Evolutionary conservation across 169 alveolate species (phyloP).

Genomic region (Eimeria praecox): DNA sequence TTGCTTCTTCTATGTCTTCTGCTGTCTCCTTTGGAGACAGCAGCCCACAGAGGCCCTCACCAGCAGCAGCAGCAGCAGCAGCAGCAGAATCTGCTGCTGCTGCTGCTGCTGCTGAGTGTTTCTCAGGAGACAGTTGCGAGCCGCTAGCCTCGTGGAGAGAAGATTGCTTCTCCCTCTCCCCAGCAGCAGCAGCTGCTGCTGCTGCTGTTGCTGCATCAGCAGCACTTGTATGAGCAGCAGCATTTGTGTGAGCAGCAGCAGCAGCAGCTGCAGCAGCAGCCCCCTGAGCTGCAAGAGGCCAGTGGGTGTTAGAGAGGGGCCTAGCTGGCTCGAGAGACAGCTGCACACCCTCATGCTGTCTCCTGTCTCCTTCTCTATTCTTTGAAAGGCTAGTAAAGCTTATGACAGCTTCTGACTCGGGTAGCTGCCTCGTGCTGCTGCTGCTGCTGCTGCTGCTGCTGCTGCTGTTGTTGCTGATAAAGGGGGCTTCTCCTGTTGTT

Average conservation of each 20-base stretch:
- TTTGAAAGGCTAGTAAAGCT: background rate
- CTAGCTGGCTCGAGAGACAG: background rate
- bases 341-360: background rate
- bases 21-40: background rate
- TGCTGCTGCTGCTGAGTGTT: background rate
- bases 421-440: background rate
- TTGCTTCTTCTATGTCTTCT: background rate
- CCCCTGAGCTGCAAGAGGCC: background rate
- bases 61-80: background rate
- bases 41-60: background rate
- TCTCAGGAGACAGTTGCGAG: background rate
- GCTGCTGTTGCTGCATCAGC: background rate
- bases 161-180: background rate
- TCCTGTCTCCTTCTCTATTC: constrained; percentile 32
- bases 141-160: background rate
- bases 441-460: constrained; percentile 25
- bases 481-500: background rate
- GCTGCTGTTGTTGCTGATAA: constrained; percentile 26
- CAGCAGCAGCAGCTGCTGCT: background rate
- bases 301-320: background rate
- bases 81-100: no score
- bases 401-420: background rate
- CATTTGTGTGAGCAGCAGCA: background rate
- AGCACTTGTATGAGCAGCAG: background rate
- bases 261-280: background rate